Conservation (phyloP, 768 basidiomycete genomes). For the Gymnopilus dilepis region DNA sequence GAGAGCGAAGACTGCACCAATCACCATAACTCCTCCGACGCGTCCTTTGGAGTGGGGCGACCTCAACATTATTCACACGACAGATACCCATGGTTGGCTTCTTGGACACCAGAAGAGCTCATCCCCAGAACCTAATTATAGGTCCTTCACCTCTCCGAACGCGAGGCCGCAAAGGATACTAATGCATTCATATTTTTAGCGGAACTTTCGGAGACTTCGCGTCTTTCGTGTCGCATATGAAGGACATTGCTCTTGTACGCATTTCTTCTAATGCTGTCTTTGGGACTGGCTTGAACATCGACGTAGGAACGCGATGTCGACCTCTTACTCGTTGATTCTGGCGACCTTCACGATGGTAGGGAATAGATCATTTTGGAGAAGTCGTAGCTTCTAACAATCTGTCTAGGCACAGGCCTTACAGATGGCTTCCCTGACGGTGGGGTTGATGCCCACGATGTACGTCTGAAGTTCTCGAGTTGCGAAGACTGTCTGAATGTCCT, state of each 20-base stretch:
- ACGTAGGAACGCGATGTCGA: conserved; percentile 73
- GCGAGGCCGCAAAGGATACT: neutral
- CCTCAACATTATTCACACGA: conserved; percentile 86
- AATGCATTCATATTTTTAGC: conserved; percentile 25
- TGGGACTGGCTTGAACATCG: neutral
- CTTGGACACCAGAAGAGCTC: conserved; percentile 81
- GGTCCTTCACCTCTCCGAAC: conserved; percentile 18
- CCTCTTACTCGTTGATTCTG: conserved; percentile 81
- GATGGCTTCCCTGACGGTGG: conserved; percentile 77
- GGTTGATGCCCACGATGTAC: conserved; percentile 74
- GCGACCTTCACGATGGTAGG: conserved; percentile 77
- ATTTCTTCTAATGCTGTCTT: neutral
- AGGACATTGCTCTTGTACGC: conserved; percentile 64
- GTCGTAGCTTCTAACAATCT: neutral
- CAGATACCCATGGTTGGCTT: conserved; percentile 76
- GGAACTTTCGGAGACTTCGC: conserved; percentile 75
- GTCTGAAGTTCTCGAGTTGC: conserved; percentile 12
- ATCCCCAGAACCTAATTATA: conserved; percentile 79
- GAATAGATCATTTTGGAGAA: neutral
- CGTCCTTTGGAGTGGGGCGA: conserved; percentile 85
- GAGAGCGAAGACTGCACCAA: conserved; percentile 45
- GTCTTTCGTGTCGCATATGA: conserved; percentile 87
- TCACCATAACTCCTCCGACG: conserved; percentile 58
- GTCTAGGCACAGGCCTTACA: conserved; percentile 71
- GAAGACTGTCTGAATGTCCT: neutral